Conservation (phyloP, 2,329 filamentous ascomycete genomes). For the Alternaria arbusti region DNA sequence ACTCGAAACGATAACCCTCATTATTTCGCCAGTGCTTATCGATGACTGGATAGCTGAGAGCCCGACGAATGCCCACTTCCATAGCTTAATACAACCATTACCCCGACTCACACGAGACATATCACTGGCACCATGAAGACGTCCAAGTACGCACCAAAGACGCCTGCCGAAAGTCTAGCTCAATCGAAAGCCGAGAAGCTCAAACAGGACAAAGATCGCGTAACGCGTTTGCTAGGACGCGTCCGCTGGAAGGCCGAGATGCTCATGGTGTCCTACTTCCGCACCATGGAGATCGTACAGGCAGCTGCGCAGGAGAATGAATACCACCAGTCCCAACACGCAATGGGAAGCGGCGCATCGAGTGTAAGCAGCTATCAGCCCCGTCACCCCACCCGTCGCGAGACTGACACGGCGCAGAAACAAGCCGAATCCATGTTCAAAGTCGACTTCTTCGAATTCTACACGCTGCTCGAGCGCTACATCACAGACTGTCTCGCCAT, state of each 20-base stretch:
- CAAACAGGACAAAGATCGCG: constrained; percentile 39
- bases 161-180: constrained; percentile 31
- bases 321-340: constrained; percentile 14
- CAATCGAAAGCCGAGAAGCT: constrained; percentile 35
- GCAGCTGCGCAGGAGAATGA: constrained; percentile 22
- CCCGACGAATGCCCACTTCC: background rate
- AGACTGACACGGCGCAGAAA: constrained; percentile 24
- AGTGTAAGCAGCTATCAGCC: constrained; percentile 22
- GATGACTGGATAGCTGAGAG: background rate
- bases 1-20: background rate
- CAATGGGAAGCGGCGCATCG: constrained; percentile 20
- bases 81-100: background rate
- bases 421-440: constrained; percentile 69
- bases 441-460: constrained; percentile 79
- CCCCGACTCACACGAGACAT: background rate
- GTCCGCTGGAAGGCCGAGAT: constrained; percentile 47
- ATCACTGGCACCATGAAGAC: constrained; percentile 21
- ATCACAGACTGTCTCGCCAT: constrained; percentile 71
- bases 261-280: constrained; percentile 37
- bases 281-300: constrained; percentile 35
- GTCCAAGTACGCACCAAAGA: constrained; percentile 42
- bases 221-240: constrained; percentile 33
- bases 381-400: background rate
- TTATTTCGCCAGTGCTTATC: background rate
- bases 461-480: constrained; percentile 73